A percentile compares a stretch with the other conserved stretches of the same genome.
These are phyloP conservation scores for Arachis hypogaea DNA, from an alignment of 306 rosid species.

Conservation along the genomic window DNA sequence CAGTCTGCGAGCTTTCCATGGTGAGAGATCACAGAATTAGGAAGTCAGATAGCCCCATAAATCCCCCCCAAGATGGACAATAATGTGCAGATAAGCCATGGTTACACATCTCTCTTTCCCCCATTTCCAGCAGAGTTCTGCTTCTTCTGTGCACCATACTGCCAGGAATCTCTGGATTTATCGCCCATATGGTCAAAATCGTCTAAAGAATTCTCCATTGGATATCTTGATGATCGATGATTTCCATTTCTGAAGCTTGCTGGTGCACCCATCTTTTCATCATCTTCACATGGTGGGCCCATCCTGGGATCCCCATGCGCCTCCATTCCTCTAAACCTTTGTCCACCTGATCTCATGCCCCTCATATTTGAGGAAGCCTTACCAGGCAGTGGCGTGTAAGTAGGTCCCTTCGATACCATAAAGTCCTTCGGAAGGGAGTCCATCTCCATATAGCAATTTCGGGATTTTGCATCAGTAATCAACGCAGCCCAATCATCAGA, in stretches of 20 bases:
- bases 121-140: constrained; percentile 66
- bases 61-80: constrained; percentile 30
- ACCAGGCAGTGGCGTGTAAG: constrained; percentile 61
- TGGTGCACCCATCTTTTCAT: constrained; percentile 60
- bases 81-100: constrained; percentile 37
- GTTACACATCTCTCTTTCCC: constrained; percentile 73
- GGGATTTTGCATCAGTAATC: constrained; percentile 76
- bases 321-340: constrained; percentile 80
- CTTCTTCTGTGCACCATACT: constrained; percentile 76
- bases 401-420: constrained; percentile 59
- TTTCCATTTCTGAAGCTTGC: constrained; percentile 66
- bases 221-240: constrained; percentile 58
- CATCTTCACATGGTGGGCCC: constrained; percentile 82
- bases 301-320: constrained; percentile 74
- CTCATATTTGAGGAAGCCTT: constrained; percentile 61
- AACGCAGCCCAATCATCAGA: constrained; percentile 95
- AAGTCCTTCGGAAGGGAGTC: constrained; percentile 93
- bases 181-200: constrained; percentile 66
- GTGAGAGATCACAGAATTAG: constrained; percentile 38
- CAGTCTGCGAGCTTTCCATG: constrained; percentile 21
- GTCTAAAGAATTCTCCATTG: constrained; percentile 69
- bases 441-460: constrained; percentile 87
- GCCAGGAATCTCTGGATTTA: constrained; percentile 77
- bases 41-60: constrained; percentile 32
- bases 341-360: constrained; percentile 72